A percentile compares a stretch with the other conserved stretches of the same genome.
phyloP scores from a whole-genome alignment of 2,329 filamentous ascomycete genomes.

The Dothidotthia symphoricarpi region DNA sequence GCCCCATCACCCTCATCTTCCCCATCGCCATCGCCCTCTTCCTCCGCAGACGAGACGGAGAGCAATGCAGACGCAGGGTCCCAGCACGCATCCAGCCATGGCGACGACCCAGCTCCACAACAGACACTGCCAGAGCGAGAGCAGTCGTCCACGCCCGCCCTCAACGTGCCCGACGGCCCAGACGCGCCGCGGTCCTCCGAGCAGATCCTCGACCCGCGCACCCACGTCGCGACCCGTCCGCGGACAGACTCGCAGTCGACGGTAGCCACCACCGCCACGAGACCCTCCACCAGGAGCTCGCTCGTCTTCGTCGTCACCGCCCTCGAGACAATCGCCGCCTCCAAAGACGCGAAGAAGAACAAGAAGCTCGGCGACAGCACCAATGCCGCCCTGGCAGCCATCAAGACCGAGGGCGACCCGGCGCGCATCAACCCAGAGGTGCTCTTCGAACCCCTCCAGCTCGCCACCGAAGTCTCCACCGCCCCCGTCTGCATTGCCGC shows the following conservation, averaged over 20 bases:
- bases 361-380: constrained; percentile 81
- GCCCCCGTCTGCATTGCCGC: constrained; percentile 84
- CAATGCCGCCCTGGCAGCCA: constrained; percentile 76
- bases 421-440: constrained; percentile 84
- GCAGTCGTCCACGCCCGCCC: constrained; percentile 19
- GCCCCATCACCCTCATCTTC: too few species aligned
- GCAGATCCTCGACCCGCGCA: constrained; percentile 37
- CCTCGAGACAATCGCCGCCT: constrained; percentile 84
- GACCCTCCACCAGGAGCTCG: constrained; percentile 75
- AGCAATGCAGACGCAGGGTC: constrained; percentile 19
- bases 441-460: constrained; percentile 84
- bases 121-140: background rate
- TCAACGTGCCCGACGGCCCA: constrained; percentile 25
- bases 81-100: constrained; percentile 18
- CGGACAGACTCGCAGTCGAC: constrained; percentile 63
- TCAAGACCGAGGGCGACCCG: constrained; percentile 75
- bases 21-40: constrained; percentile 1
- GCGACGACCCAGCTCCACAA: constrained; percentile 6
- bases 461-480: constrained; percentile 84
- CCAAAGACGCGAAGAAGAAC: constrained; percentile 85
- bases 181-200: constrained; percentile 36
- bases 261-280: constrained; percentile 48
- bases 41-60: constrained; percentile 8
- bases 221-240: constrained; percentile 37
- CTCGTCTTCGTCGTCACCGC: constrained; percentile 94